Evolutionary conservation across 1,284 basidiomycete genomes (phyloP).

Genomic region (Dichomitus squalens): DNA sequence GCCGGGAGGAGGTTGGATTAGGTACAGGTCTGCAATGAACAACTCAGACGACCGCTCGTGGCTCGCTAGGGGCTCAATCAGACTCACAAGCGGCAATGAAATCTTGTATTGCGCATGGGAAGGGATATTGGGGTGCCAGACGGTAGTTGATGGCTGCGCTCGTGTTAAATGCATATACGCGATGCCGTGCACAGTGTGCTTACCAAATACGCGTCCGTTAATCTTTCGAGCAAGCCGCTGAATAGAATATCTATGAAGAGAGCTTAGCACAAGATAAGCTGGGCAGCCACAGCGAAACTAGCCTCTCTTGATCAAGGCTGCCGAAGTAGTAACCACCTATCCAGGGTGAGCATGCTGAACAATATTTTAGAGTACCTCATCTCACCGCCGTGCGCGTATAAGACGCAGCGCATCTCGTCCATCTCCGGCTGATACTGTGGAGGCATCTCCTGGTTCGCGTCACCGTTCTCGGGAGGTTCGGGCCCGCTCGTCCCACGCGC

Average conservation of each 20-base stretch:
- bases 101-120: slow-evolving; percentile 94
- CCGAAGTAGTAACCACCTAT: slow-evolving; percentile 82
- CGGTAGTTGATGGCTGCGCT: slow-evolving; percentile 83
- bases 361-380: background rate
- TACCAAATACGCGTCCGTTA: slow-evolving; percentile 83
- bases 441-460: slow-evolving; percentile 27
- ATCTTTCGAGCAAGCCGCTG: slow-evolving; percentile 90
- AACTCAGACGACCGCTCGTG: background rate
- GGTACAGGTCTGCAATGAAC: slow-evolving; percentile 61
- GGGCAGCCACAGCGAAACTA: slow-evolving; percentile 9
- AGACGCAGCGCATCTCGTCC: slow-evolving; percentile 85
- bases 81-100: slow-evolving; percentile 77
- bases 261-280: slow-evolving; percentile 12
- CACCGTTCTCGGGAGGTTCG: slow-evolving; percentile 24
- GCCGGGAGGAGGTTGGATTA: slow-evolving; percentile 64
- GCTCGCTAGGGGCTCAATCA: background rate
- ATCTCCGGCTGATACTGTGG: slow-evolving; percentile 65
- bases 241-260: slow-evolving; percentile 64
- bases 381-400: slow-evolving; percentile 82
- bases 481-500: slow-evolving; percentile 39
- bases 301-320: slow-evolving; percentile 79
- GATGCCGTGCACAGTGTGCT: slow-evolving; percentile 16
- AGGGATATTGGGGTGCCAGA: slow-evolving; percentile 93
- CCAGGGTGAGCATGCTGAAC: background rate
- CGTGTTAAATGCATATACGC: slow-evolving; percentile 1